These are phyloP conservation scores for Haplographium delicatum DNA, from an alignment of 495 filamentous ascomycete species.

Conservation along the genomic window DNA sequence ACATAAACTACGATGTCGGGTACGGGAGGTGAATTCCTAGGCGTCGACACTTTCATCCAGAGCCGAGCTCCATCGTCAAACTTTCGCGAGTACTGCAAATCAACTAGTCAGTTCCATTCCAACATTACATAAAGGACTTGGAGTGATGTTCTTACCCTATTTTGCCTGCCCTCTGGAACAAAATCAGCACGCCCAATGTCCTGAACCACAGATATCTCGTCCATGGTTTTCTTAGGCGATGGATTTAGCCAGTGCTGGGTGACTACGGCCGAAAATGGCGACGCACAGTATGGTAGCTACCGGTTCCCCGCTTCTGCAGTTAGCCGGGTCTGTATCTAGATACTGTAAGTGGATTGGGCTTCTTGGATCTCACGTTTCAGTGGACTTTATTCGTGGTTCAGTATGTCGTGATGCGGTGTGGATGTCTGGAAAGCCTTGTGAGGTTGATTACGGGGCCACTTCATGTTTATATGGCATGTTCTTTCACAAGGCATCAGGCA, in stretches of 20 bases:
- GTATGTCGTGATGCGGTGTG: no score
- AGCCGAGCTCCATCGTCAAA: slow-evolving; percentile 1
- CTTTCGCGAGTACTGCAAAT: slow-evolving; percentile 1
- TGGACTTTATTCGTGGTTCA: background rate
- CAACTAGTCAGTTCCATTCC: background rate
- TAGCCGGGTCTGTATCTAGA: background rate
- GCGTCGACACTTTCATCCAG: slow-evolving; percentile 5
- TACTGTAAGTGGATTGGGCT: background rate
- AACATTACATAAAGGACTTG: background rate
- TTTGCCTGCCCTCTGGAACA: slow-evolving; percentile 2
- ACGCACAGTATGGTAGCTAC: no score
- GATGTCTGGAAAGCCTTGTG: slow-evolving; percentile 4
- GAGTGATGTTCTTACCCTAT: slow-evolving; percentile 1
- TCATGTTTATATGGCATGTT: slow-evolving; percentile 2
- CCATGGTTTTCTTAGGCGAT: slow-evolving; percentile 3
- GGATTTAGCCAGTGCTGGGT: background rate
- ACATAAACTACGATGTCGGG: slow-evolving; percentile 3
- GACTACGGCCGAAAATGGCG: no score
- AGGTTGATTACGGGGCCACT: slow-evolving; percentile 2
- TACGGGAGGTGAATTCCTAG: no score
- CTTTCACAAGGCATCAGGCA: slow-evolving; percentile 8
- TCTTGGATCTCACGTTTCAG: background rate
- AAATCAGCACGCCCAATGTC: slow-evolving; percentile 8
- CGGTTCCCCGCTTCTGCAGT: background rate
- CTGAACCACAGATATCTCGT: background rate